Conservation (phyloP, 2,329 filamentous ascomycete genomes). For the Paradendryphiella salina region DNA sequence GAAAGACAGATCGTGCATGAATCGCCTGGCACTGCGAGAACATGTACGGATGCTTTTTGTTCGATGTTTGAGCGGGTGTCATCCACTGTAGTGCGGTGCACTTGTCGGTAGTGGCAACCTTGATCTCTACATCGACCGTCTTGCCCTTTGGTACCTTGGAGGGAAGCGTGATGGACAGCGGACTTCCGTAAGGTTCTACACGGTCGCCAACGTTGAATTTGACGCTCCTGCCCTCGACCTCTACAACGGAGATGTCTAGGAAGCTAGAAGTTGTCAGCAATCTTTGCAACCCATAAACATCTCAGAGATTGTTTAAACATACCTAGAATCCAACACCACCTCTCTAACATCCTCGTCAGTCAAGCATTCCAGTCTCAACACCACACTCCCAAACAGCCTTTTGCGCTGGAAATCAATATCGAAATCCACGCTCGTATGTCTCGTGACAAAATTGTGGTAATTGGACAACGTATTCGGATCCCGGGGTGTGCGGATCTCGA, state of each 20-base stretch:
- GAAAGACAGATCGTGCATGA: slow-evolving; percentile 89
- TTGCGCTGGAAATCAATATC: slow-evolving; percentile 82
- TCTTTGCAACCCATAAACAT: not conserved
- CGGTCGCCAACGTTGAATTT: slow-evolving; percentile 73
- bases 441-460: slow-evolving; percentile 84
- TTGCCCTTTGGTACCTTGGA: slow-evolving; percentile 53
- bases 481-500: slow-evolving; percentile 55
- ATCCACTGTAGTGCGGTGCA: slow-evolving; percentile 97
- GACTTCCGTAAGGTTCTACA: slow-evolving; percentile 73
- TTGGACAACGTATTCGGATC: slow-evolving; percentile 93
- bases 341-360: slow-evolving; percentile 73
- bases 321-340: slow-evolving; percentile 83
- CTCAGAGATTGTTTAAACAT: not conserved
- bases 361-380: slow-evolving; percentile 74
- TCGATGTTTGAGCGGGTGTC: slow-evolving; percentile 88
- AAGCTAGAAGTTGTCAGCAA: slow-evolving; percentile 52
- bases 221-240: slow-evolving; percentile 65
- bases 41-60: slow-evolving; percentile 96
- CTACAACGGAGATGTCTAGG: slow-evolving; percentile 72
- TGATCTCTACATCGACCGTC: slow-evolving; percentile 52
- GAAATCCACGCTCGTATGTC: slow-evolving; percentile 79
- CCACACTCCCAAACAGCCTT: slow-evolving; percentile 74
- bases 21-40: slow-evolving; percentile 98
- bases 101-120: slow-evolving; percentile 76
- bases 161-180: slow-evolving; percentile 64